phyloP scores from a whole-genome alignment of 2,329 filamentous ascomycete genomes.

The Curvularia eragrostidis region DNA sequence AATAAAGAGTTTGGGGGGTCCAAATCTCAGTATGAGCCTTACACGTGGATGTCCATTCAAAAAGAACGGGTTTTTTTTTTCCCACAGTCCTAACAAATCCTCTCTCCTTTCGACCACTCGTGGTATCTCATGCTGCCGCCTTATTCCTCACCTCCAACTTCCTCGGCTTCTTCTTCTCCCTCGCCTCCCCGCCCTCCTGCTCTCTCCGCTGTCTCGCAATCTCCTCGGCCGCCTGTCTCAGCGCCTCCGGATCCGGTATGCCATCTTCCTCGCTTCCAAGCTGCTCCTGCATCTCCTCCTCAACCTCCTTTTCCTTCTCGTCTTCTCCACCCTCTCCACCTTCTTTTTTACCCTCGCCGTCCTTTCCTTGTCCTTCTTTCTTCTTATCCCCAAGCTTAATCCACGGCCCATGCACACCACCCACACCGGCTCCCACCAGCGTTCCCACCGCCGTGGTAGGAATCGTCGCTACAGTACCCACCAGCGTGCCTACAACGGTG shows the following conservation, averaged over 20 bases:
- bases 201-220: conserved; percentile 9
- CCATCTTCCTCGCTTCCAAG: conserved; percentile 22
- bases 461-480: conserved; percentile 50
- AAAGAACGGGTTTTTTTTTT: too few relatives aligned
- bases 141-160: conserved; percentile 39
- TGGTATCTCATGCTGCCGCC: not conserved
- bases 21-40: too few relatives aligned
- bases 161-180: conserved; percentile 30
- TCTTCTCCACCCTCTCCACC: conserved; percentile 19
- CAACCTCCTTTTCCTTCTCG: conserved; percentile 6
- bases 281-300: conserved; percentile 6
- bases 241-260: conserved; percentile 34
- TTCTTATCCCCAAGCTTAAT: conserved; percentile 47
- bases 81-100: too few relatives aligned
- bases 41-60: too few relatives aligned
- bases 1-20: too few relatives aligned
- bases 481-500: conserved; percentile 51
- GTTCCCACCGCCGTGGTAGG: conserved; percentile 51
- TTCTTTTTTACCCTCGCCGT: conserved; percentile 13
- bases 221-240: conserved; percentile 34
- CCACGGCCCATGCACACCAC: conserved; percentile 53
- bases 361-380: conserved; percentile 18
- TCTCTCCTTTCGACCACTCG: not conserved
- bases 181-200: conserved; percentile 8
- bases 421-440: conserved; percentile 51